Conservation (phyloP, 345 rosid species). For the Eucalyptus globulus region DNA sequence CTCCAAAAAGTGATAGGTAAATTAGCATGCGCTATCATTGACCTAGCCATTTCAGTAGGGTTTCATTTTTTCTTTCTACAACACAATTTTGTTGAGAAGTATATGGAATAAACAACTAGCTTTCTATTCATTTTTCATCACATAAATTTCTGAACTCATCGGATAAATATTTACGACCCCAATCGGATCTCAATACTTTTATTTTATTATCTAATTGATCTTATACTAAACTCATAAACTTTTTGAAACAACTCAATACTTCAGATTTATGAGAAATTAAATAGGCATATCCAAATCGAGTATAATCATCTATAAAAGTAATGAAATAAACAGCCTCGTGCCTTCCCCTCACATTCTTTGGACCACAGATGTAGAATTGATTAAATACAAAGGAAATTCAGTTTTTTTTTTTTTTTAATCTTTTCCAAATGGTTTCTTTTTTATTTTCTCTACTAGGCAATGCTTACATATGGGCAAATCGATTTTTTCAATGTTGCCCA, state of each 20-base stretch:
- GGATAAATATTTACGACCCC: accelerated
- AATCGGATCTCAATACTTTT: too few relatives aligned
- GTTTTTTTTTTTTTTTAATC: accelerated
- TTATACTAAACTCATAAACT: accelerated
- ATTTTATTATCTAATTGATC: too few relatives aligned
- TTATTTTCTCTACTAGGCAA: accelerated
- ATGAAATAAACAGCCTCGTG: accelerated
- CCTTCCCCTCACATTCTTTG: accelerated
- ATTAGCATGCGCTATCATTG: accelerated
- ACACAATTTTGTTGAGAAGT: accelerated
- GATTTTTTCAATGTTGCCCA: accelerated
- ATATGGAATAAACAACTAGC: accelerated
- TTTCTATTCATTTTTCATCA: too few relatives aligned
- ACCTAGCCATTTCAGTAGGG: accelerated
- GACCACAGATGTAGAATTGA: accelerated
- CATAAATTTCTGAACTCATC: too few relatives aligned
- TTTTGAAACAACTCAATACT: too few relatives aligned
- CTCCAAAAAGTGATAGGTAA: too few relatives aligned
- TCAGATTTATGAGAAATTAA: too few relatives aligned
- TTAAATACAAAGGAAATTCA: too few relatives aligned
- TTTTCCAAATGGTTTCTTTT: accelerated
- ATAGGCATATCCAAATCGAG: too few relatives aligned
- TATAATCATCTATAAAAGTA: too few relatives aligned
- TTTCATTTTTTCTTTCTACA: accelerated
- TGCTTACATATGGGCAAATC: accelerated